Percentiles rank a stretch among this genome's conserved stretches.
These are phyloP conservation scores for Endocalyx cinctus DNA, from an alignment of 2,329 filamentous ascomycete genomes.

Conservation along the genomic window DNA sequence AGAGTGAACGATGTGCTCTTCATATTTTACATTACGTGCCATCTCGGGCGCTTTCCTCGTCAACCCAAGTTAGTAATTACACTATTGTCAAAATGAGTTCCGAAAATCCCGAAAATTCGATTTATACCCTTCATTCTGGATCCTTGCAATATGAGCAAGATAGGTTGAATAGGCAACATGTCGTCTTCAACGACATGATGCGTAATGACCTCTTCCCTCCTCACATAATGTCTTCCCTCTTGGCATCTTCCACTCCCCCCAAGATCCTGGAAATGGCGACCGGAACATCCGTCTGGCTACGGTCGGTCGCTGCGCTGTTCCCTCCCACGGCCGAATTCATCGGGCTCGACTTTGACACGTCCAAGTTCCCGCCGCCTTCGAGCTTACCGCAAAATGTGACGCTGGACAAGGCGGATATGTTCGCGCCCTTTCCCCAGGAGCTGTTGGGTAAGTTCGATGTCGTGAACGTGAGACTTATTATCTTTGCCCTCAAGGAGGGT, in stretches of 20 bases:
- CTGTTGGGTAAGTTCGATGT: slow-evolving; percentile 13
- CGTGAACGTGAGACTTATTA: slow-evolving; percentile 11
- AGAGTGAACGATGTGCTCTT: no score
- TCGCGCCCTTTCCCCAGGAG: slow-evolving; percentile 8
- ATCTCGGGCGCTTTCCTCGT: no score
- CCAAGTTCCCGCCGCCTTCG: slow-evolving; percentile 7
- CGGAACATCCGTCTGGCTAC: slow-evolving; percentile 8
- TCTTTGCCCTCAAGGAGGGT: slow-evolving; percentile 10
- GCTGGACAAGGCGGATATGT: slow-evolving; percentile 9
- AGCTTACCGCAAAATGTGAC: slow-evolving; percentile 5
- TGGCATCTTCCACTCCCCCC: slow-evolving; percentile 1
- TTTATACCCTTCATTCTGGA: slow-evolving; percentile 11
- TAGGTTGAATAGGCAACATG: slow-evolving; percentile 9
- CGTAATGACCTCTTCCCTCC: slow-evolving; percentile 9
- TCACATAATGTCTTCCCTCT: slow-evolving; percentile 5
- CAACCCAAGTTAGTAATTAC: no score
- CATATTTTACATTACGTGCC: no score
- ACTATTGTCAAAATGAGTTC: no score
- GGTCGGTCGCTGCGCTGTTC: slow-evolving; percentile 7
- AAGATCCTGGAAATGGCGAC: slow-evolving; percentile 11
- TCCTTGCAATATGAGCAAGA: slow-evolving; percentile 7
- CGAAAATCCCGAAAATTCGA: no score
- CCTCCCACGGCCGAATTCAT: slow-evolving; percentile 8
- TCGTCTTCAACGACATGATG: slow-evolving; percentile 9
- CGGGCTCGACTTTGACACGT: slow-evolving; percentile 11